Conservation (phyloP, 371 early-diverging fungal species). For the Smittium culicis region DNA sequence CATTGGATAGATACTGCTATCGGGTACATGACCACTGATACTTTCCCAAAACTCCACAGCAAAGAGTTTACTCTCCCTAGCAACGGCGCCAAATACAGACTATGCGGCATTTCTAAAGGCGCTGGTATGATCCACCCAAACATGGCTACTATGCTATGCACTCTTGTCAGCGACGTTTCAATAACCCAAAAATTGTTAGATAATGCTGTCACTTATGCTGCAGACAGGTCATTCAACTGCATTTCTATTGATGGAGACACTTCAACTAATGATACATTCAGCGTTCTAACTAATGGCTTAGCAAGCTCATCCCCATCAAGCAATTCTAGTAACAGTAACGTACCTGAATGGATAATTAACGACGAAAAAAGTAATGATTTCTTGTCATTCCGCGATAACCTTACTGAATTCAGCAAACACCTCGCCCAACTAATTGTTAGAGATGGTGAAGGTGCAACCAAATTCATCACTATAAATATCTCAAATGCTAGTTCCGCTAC, state of each 20-base stretch:
- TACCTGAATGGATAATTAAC: neutral
- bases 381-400: slow-evolving; percentile 45
- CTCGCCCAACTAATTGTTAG: slow-evolving; percentile 75
- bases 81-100: slow-evolving; percentile 31
- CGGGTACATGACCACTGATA: slow-evolving; percentile 93
- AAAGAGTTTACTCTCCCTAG: slow-evolving; percentile 35
- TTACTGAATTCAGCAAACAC: slow-evolving; percentile 66
- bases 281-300: slow-evolving; percentile 76
- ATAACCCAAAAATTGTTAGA: slow-evolving; percentile 49
- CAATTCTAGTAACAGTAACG: too few species aligned
- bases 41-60: slow-evolving; percentile 78
- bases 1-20: slow-evolving; percentile 69
- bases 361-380: slow-evolving; percentile 35
- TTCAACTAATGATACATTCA: slow-evolving; percentile 87
- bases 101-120: slow-evolving; percentile 90
- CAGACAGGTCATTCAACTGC: slow-evolving; percentile 83
- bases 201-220: slow-evolving; percentile 60
- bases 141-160: slow-evolving; percentile 83
- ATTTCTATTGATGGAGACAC: slow-evolving; percentile 91
- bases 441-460: slow-evolving; percentile 94
- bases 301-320: slow-evolving; percentile 25
- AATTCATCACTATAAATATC: slow-evolving; percentile 82
- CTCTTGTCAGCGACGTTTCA: slow-evolving; percentile 70
- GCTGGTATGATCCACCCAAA: slow-evolving; percentile 93
- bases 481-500: slow-evolving; percentile 54